These are phyloP conservation scores for Metschnikowia noctiluminum DNA, from an alignment of 805 yeast species.

Conservation along the genomic window DNA sequence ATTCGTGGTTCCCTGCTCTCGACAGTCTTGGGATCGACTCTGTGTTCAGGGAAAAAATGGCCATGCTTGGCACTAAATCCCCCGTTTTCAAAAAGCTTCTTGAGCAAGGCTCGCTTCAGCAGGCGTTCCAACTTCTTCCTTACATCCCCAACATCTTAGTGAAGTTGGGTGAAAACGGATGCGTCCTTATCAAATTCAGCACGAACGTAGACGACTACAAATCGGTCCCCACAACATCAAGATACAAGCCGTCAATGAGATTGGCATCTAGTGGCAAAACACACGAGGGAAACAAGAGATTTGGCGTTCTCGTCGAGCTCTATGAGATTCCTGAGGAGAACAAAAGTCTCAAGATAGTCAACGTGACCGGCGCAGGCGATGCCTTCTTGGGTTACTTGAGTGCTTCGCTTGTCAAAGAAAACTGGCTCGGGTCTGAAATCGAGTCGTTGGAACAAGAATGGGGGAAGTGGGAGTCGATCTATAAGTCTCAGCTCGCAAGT, in stretches of 20 bases:
- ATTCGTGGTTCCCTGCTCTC: constrained; percentile 71
- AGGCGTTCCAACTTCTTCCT: constrained; percentile 70
- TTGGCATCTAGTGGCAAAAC: constrained; percentile 21
- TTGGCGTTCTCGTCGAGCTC: constrained; percentile 64
- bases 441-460: constrained; percentile 33
- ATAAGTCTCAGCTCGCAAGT: constrained; percentile 40
- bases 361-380: constrained; percentile 91
- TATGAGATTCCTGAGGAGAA: constrained; percentile 43
- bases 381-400: constrained; percentile 65
- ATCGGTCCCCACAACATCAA: constrained; percentile 33
- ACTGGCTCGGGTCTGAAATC: constrained; percentile 27
- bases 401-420: constrained; percentile 27
- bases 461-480: constrained; percentile 33
- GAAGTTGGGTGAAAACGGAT: constrained; percentile 67
- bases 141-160: constrained; percentile 62
- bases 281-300: constrained; percentile 16
- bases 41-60: constrained; percentile 45
- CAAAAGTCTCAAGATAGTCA: constrained; percentile 37
- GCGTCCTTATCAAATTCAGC: constrained; percentile 40
- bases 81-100: constrained; percentile 25
- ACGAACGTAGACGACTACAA: constrained; percentile 29
- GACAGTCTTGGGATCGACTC: constrained; percentile 55
- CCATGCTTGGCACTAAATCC: constrained; percentile 21
- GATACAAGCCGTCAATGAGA: constrained; percentile 23
- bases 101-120: constrained; percentile 54